Percentiles rank a stretch among this genome's conserved stretches.
Evolutionary conservation across 164 flowering plant species (phyloP).

Genomic region (Euptelea pleiosperma): DNA sequence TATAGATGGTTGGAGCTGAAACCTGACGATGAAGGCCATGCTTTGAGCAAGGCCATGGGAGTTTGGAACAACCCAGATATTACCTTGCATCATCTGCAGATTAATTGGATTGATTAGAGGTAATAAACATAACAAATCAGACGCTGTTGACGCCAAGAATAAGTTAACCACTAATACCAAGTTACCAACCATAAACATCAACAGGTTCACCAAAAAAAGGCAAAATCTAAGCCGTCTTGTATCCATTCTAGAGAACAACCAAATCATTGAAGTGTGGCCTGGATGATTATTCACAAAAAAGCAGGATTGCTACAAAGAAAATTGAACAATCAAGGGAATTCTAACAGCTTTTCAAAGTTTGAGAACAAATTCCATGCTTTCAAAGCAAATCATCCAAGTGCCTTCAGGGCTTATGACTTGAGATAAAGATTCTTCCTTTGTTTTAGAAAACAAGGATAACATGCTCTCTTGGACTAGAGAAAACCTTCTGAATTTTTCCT

Average conservation of each 20-base stretch:
- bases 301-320: too few relatives aligned
- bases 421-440: too few relatives aligned
- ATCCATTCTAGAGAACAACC: neutral
- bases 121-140: neutral
- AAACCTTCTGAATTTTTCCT: too few relatives aligned
- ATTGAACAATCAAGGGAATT: too few relatives aligned
- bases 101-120: conserved; percentile 2
- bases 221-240: neutral
- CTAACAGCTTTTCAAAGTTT: too few relatives aligned
- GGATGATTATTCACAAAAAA: too few relatives aligned
- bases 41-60: conserved; percentile 56
- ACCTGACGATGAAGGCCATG: conserved; percentile 64
- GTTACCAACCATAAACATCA: neutral
- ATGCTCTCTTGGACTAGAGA: too few relatives aligned
- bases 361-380: too few relatives aligned
- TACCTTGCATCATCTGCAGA: conserved; percentile 90
- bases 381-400: too few relatives aligned
- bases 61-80: conserved; percentile 61
- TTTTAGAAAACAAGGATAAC: too few relatives aligned
- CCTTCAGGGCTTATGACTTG: too few relatives aligned
- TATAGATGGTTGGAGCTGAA: conserved; percentile 47
- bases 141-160: neutral
- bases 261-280: too few relatives aligned
- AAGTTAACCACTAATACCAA: neutral
- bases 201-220: neutral